phyloP scores from a whole-genome alignment of 78 protist genomes.

The Dictyostelium intermedium region DNA sequence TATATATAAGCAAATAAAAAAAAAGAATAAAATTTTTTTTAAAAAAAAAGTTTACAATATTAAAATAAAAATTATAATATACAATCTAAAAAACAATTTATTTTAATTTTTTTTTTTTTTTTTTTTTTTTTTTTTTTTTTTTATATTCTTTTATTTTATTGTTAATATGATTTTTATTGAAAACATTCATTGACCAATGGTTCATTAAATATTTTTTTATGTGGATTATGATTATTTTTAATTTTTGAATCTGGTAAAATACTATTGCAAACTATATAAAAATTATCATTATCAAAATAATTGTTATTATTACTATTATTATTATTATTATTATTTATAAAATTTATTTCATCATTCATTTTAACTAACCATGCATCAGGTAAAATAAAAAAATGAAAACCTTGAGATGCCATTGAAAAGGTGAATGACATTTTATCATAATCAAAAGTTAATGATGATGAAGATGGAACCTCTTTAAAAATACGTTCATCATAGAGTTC shows the following conservation, averaged over 20 bases:
- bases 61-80: too few relatives aligned
- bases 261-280: neutral
- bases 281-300: neutral
- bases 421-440: slow-evolving; percentile 22
- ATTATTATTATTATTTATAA: neutral
- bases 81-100: too few relatives aligned
- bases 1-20: neutral
- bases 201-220: slow-evolving; percentile 18
- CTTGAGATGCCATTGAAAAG: slow-evolving; percentile 3
- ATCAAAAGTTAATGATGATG: neutral
- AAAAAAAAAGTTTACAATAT: too few relatives aligned
- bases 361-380: slow-evolving; percentile 15
- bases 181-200: neutral
- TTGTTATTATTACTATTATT: neutral
- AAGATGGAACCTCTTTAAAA: neutral
- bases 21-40: too few relatives aligned
- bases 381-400: neutral
- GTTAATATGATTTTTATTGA: neutral
- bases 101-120: neutral
- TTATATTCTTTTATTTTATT: too few relatives aligned
- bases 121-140: neutral
- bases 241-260: slow-evolving; percentile 41
- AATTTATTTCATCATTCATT: neutral
- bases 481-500: neutral
- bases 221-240: neutral